Evolutionary conservation across 306 rosid genomes (phyloP).

Genomic region (Myrica gale): DNA sequence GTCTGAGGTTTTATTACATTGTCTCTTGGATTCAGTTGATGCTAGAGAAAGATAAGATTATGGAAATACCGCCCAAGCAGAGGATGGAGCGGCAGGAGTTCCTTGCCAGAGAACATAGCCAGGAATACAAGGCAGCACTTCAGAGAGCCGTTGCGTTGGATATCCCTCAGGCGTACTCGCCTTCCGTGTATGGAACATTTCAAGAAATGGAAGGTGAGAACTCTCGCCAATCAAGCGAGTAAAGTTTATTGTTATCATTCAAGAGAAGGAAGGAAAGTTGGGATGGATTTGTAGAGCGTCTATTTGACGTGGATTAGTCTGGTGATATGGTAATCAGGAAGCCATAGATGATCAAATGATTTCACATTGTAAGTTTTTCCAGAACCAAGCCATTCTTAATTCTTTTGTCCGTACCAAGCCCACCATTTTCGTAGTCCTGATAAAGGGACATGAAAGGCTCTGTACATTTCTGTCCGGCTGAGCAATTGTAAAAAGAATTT

Average conservation of each 20-base stretch:
- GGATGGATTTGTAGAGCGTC: slow-evolving; percentile 69
- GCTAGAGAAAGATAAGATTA: slow-evolving; percentile 50
- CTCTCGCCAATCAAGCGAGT: slow-evolving; percentile 44
- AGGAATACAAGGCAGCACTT: slow-evolving; percentile 78
- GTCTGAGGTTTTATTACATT: background rate
- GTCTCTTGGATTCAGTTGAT: slow-evolving; percentile 53
- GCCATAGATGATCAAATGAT: slow-evolving; percentile 20
- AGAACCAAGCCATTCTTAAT: slow-evolving; percentile 25
- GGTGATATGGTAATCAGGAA: slow-evolving; percentile 82
- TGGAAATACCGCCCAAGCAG: slow-evolving; percentile 70
- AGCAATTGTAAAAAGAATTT: background rate
- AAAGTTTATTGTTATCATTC: slow-evolving; percentile 22
- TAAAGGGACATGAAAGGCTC: too few relatives aligned
- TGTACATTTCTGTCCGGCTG: background rate
- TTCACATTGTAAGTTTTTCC: slow-evolving; percentile 14
- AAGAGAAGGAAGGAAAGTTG: slow-evolving; percentile 54
- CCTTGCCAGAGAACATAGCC: slow-evolving; percentile 57
- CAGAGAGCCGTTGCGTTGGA: slow-evolving; percentile 71
- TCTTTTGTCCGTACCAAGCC: slow-evolving; percentile 34
- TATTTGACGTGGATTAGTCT: slow-evolving; percentile 66
- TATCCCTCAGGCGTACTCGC: slow-evolving; percentile 65
- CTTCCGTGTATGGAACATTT: slow-evolving; percentile 75
- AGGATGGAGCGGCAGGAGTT: slow-evolving; percentile 67
- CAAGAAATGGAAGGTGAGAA: slow-evolving; percentile 59
- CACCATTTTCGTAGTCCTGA: background rate